Evolutionary conservation across 495 filamentous ascomycete genomes (phyloP), one percentile per base, ranked within the genome.

Genomic region (Evansstolkia leycettana): DNA sequence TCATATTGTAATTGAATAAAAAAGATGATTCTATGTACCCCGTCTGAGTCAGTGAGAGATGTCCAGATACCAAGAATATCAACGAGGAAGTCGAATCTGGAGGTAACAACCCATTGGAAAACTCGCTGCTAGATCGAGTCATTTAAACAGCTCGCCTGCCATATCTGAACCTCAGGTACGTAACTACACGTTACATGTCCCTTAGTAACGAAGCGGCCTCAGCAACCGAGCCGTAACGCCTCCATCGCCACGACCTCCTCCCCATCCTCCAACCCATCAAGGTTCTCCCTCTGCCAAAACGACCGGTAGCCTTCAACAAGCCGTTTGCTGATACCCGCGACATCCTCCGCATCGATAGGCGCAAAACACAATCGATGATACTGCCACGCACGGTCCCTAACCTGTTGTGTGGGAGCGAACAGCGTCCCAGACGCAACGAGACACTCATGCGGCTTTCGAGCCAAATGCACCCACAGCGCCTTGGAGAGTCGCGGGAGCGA

Each of bases 331-430:
- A 73, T 69, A 9, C 46, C 41, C 14, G 60, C 64, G 15, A 93
- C 64, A 29, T 80, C 75, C 3, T 81, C 75, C 35, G 79, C 76
- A 20, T 72, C 58, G 49, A 84, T 77, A 6, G 86, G 87, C 10
- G 84, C 83, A 60, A 94, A 94, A 55, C 87, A 90, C 10, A 94
- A 42, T n/a, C 89, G 61, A 46, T 74, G 74, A 46, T 70, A 88
- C 37, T 65, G 65, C 67, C 75, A 83, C 2, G 74, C 76, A 15
- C 67, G 54, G 20, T 53, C 52, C 8, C 58, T 53, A 25, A 54
- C 44, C 36, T 71, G 55, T 0, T 70, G 58, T 0, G 68, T 78
- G 5, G 84, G 69, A 23, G 68, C 58, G 54, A 94, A 96, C 40
- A 89, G 74, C 11, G 51, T 51, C 2, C 88, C 88, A 0, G 81